Evolutionary conservation across 2,329 filamentous ascomycete genomes (phyloP), one percentile per base, ranked within the genome.

Genomic region (Fusarium sp.): DNA sequence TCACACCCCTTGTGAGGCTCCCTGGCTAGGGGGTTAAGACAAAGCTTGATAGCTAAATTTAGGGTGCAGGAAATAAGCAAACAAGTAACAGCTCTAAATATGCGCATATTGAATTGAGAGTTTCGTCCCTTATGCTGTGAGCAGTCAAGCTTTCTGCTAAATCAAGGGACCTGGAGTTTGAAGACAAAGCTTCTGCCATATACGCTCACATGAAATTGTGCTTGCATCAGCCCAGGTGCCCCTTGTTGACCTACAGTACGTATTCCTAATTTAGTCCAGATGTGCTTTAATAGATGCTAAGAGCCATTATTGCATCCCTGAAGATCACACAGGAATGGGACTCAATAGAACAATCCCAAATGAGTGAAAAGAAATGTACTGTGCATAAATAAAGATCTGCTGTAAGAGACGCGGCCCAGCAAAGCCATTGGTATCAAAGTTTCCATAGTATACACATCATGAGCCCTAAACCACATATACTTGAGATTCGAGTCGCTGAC

Each of bases 1-100:
- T 37, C 28, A 18, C 26, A 13, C 53, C 36, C 30, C 58, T 40
- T 42, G 41, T 57, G 40, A 65, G 40, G 45, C 52, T 58, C 52
- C 37, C 41, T 26, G 7, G 16, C 30, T 57, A 54, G 38, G 40
- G 49, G 33, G 33, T 12, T 45, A 13, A 50, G 30, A 16, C 51
- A 26, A 34, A 33, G 51, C 23, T 47, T 34, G 8, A 30, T 45
- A 28, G 28, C 42, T 44, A 30, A 30, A 30, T 44, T 44, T 28
- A 6, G 23, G 23, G 23, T 44, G 16, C 15, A 28, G 23, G 15
- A 44, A 44, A 44, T 28, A 44, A 23, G 16, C 12, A 10, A 30
- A 10, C 15, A 44, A 18, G n/a, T 4, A 18, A 18, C 42, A 3
- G 16, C 16, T 13, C 26, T 45, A 9, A n/a, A 45, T 31, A 13